phyloP scores from a whole-genome alignment of 352 stramenopile species.

The Elongisporangium undulatum region DNA sequence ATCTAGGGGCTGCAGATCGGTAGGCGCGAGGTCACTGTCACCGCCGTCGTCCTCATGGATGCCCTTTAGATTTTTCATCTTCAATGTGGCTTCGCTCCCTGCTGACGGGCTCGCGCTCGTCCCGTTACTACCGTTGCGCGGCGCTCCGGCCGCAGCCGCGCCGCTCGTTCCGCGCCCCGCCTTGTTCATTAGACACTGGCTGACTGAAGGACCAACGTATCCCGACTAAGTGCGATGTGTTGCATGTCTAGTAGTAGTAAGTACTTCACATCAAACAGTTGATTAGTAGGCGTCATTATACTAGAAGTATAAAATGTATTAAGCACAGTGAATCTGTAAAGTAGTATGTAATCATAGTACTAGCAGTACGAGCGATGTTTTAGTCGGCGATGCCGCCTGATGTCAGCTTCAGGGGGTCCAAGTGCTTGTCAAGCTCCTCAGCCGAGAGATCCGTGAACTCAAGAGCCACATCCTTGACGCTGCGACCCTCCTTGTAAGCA shows the following conservation, averaged over 20 bases:
- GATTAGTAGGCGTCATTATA: too few relatives aligned
- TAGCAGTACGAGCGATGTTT: too few relatives aligned
- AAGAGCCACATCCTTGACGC: slow-evolving; percentile 44
- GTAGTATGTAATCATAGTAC: too few relatives aligned
- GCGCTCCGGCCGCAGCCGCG: neutral
- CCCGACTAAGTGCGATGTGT: neutral
- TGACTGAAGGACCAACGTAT: neutral
- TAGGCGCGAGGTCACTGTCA: slow-evolving; percentile 14
- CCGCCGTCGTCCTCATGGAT: slow-evolving; percentile 68
- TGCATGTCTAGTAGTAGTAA: too few relatives aligned
- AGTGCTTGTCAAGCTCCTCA: slow-evolving; percentile 46
- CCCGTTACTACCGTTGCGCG: neutral
- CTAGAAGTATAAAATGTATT: slow-evolving; percentile 2
- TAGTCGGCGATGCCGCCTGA: slow-evolving; percentile 35
- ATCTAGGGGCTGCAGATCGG: slow-evolving; percentile 51
- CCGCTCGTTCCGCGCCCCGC: neutral
- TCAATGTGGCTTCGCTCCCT: slow-evolving; percentile 27
- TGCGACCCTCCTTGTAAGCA: slow-evolving; percentile 46
- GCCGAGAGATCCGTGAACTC: slow-evolving; percentile 35
- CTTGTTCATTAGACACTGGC: neutral
- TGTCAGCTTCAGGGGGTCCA: slow-evolving; percentile 45
- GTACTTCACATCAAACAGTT: too few relatives aligned
- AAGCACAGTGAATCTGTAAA: too few relatives aligned
- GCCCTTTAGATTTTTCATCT: slow-evolving; percentile 48
- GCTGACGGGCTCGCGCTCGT: slow-evolving; percentile 1